These are phyloP conservation scores for Aspergillus quadricinctus DNA, from an alignment of 2,329 filamentous ascomycete genomes.

Conservation along the genomic window DNA sequence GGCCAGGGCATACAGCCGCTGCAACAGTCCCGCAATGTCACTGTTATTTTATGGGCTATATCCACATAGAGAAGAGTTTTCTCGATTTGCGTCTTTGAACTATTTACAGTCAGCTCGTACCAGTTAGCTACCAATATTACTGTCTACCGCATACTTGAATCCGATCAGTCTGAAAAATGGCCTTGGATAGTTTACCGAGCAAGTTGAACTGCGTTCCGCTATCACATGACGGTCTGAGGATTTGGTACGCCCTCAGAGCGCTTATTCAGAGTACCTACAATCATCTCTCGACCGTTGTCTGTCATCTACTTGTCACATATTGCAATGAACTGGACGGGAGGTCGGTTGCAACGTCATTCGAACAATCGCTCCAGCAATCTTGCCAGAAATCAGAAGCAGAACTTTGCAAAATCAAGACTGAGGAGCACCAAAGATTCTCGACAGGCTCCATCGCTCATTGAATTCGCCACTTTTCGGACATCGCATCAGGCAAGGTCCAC, in stretches of 20 bases:
- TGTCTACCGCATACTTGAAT: no score
- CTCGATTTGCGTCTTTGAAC: no score
- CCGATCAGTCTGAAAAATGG: no score
- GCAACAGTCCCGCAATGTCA: no score
- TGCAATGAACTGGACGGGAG: conserved; percentile 44
- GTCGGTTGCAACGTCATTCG: conserved; percentile 39
- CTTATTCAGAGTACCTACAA: not conserved
- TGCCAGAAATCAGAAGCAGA: conserved; percentile 27
- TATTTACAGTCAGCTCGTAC: no score
- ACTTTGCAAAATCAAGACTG: conserved; percentile 30
- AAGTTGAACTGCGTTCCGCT: no score
- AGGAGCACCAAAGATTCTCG: conserved; percentile 11
- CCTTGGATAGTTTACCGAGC: no score
- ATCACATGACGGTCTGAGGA: no score
- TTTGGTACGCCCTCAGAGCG: not conserved
- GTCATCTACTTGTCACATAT: not conserved
- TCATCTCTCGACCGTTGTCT: not conserved
- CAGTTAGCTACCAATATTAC: no score
- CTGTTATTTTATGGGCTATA: no score
- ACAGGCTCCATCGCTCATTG: not conserved
- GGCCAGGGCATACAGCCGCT: not conserved
- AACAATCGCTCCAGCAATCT: conserved; percentile 23
- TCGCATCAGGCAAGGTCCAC: not conserved
- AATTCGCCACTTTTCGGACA: not conserved
- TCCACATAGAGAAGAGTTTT: no score